phyloP scores from a whole-genome alignment of 1,284 basidiomycete species.

The Cutaneotrichosporon arboriforme region DNA sequence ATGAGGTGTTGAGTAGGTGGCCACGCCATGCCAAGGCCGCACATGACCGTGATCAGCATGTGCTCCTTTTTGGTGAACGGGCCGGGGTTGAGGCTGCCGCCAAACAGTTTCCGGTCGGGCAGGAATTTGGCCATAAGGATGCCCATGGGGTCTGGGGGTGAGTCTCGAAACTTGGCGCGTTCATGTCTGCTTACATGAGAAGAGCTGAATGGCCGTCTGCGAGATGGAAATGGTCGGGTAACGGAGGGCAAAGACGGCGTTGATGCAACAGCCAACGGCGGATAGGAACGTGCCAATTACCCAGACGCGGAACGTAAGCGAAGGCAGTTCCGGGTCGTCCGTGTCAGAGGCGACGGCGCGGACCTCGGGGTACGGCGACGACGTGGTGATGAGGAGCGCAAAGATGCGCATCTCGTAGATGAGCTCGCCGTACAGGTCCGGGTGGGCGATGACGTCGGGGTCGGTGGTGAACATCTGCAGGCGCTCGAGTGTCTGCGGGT shows the following conservation, averaged over 20 bases:
- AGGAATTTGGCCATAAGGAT: slow-evolving; percentile 21
- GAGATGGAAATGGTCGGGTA: slow-evolving; percentile 32
- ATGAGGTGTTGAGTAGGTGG: slow-evolving; percentile 59
- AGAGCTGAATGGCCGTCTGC: slow-evolving; percentile 34
- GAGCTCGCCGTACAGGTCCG: slow-evolving; percentile 10
- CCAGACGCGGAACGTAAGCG: slow-evolving; percentile 81
- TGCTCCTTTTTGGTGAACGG: slow-evolving; percentile 51
- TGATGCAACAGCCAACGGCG: slow-evolving; percentile 63
- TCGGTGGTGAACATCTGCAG: slow-evolving; percentile 13
- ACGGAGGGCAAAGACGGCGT: slow-evolving; percentile 52
- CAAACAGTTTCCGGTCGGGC: slow-evolving; percentile 27
- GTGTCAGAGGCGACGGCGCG: slow-evolving; percentile 71
- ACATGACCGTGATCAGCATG: slow-evolving; percentile 40
- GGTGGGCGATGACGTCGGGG: slow-evolving; percentile 4
- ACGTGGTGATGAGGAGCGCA: slow-evolving; percentile 30
- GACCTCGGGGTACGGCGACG: slow-evolving; percentile 80
- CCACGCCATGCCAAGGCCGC: slow-evolving; percentile 18
- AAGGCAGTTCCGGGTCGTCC: slow-evolving; percentile 70
- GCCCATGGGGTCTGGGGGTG: slow-evolving; percentile 28
- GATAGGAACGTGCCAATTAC: slow-evolving; percentile 54
- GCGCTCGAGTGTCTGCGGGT: slow-evolving; percentile 9
- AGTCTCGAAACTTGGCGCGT: neutral
- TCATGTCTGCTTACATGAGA: slow-evolving; percentile 19
- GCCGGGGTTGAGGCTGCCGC: slow-evolving; percentile 44
- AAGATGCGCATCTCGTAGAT: slow-evolving; percentile 41